Conservation (phyloP, 495 filamentous ascomycete genomes). For the Penicillium ochrochloron region DNA sequence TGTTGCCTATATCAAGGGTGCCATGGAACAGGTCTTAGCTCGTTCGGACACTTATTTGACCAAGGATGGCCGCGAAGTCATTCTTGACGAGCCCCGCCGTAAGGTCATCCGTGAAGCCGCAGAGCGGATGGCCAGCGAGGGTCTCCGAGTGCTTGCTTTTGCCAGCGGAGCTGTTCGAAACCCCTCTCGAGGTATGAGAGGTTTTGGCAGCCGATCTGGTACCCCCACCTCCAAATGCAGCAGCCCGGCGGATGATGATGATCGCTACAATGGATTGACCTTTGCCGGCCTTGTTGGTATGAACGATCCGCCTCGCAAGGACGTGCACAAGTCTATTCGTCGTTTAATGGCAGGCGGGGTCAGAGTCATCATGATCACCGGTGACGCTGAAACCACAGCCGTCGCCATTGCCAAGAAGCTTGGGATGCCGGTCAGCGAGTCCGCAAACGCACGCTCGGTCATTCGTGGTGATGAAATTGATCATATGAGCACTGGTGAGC, state of each 20-base stretch:
- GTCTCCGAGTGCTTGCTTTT: constrained; percentile 90
- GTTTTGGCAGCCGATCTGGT: constrained; percentile 50
- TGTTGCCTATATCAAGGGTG: constrained; percentile 92
- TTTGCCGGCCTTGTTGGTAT: constrained; percentile 95
- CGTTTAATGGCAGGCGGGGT: constrained; percentile 92
- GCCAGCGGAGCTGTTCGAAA: constrained; percentile 69
- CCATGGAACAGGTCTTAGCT: constrained; percentile 83
- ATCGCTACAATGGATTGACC: constrained; percentile 76
- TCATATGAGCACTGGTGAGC: constrained; percentile 80
- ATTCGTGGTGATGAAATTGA: constrained; percentile 90
- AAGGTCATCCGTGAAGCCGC: constrained; percentile 79
- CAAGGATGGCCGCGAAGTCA: constrained; percentile 82
- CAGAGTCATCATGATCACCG: constrained; percentile 98
- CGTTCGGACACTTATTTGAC: constrained; percentile 91
- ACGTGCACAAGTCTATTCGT: constrained; percentile 86
- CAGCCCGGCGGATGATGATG: constrained; percentile 62
- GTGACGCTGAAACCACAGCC: constrained; percentile 92
- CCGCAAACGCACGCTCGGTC: constrained; percentile 62
- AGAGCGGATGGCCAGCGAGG: constrained; percentile 87
- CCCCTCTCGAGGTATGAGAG: constrained; percentile 34
- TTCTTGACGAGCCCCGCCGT: constrained; percentile 78
- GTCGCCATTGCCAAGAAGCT: constrained; percentile 90
- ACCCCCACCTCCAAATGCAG: constrained; percentile 53
- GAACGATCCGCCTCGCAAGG: constrained; percentile 91
- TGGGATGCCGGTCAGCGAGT: constrained; percentile 75